These are phyloP conservation scores for Nicotiana benthamiana DNA, from an alignment of 257 asterid genomes.

Conservation along the genomic window DNA sequence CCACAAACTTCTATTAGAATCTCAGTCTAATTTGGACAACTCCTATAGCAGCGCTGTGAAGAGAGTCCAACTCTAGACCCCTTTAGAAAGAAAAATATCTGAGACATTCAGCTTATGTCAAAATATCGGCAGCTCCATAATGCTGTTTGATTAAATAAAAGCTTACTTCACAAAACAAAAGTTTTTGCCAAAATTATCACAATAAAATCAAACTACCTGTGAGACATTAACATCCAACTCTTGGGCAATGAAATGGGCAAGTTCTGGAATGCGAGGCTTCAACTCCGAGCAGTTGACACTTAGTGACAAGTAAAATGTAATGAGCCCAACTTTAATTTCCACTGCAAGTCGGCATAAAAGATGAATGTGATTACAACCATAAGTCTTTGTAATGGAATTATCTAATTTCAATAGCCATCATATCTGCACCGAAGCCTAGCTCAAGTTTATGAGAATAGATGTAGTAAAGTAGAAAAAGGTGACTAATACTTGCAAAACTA, in stretches of 20 bases:
- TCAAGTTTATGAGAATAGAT: neutral
- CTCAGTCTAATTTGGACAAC: neutral
- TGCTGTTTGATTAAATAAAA: neutral
- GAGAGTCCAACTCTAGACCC: neutral
- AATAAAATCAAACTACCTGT: conserved; percentile 50
- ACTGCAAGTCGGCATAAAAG: conserved; percentile 40
- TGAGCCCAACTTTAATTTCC: conserved; percentile 37
- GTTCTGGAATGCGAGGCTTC: conserved; percentile 75
- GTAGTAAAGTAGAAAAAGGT: neutral
- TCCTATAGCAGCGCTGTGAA: neutral
- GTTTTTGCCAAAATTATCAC: conserved; percentile 4
- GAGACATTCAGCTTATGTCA: neutral
- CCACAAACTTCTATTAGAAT: neutral
- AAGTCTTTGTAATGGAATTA: neutral
- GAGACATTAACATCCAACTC: conserved; percentile 53
- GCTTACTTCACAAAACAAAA: neutral
- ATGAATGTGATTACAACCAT: neutral
- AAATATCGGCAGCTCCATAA: neutral
- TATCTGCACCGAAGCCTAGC: neutral
- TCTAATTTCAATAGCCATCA: neutral
- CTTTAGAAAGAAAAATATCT: neutral
- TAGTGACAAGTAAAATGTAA: conserved; percentile 58
- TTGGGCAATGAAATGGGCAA: conserved; percentile 47
- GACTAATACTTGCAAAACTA: neutral
- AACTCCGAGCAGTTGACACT: conserved; percentile 51